Conservation (phyloP, 2,329 filamentous ascomycete genomes). For the Neurospora sp. region DNA sequence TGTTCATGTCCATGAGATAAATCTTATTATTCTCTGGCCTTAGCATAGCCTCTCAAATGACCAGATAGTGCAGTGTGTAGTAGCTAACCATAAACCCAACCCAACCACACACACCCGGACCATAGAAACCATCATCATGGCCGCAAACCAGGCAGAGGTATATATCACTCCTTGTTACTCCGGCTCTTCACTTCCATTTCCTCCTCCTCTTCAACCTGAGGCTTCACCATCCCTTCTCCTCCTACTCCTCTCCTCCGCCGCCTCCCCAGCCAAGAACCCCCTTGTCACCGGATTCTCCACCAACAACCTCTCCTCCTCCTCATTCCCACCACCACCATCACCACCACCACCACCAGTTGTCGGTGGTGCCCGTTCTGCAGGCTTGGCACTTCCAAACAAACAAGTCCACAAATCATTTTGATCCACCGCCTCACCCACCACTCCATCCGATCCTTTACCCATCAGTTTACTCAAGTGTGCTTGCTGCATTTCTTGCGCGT, state of each 20-base stretch:
- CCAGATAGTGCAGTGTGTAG: too few species aligned
- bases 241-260: slow-evolving; percentile 28
- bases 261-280: slow-evolving; percentile 35
- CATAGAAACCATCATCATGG: background rate
- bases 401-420: slow-evolving; percentile 81
- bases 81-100: too few species aligned
- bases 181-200: background rate
- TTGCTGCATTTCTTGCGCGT: slow-evolving; percentile 73
- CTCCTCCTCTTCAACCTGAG: background rate
- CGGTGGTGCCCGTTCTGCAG: slow-evolving; percentile 4
- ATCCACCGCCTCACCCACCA: slow-evolving; percentile 70
- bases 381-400: slow-evolving; percentile 55
- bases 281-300: slow-evolving; percentile 25
- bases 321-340: background rate
- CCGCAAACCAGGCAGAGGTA: background rate
- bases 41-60: too few species aligned
- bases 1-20: too few species aligned
- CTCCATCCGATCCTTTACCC: slow-evolving; percentile 45
- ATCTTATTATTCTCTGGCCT: too few species aligned
- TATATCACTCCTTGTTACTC: background rate
- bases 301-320: slow-evolving; percentile 18
- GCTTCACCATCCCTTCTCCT: background rate
- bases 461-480: slow-evolving; percentile 62
- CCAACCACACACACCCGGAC: too few species aligned
- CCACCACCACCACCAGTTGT: background rate